Conservation (phyloP, 1,139 yeast species). For the Lodderomyces pseudojiufengensis region DNA sequence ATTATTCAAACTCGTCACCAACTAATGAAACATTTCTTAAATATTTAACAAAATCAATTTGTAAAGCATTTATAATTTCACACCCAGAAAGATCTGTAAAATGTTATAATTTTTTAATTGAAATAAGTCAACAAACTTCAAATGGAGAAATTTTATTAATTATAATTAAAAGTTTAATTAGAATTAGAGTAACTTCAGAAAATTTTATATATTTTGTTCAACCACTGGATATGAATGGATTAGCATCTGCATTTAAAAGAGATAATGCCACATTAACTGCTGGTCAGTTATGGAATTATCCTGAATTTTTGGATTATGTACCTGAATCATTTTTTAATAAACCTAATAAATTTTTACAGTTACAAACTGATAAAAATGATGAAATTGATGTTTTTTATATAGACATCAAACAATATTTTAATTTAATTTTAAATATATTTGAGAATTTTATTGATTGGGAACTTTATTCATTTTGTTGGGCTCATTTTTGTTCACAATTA, state of each 20-base stretch:
- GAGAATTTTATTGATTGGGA: constrained; percentile 68
- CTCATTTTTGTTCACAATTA: constrained; percentile 71
- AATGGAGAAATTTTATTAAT: constrained; percentile 40
- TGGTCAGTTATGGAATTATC: constrained; percentile 51
- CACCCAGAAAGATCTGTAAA: constrained; percentile 27
- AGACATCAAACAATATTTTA: constrained; percentile 53
- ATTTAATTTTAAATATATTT: constrained; percentile 47
- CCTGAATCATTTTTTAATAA: constrained; percentile 39
- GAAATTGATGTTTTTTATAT: constrained; percentile 21
- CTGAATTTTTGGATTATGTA: constrained; percentile 51
- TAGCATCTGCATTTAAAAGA: constrained; percentile 57
- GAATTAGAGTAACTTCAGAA: constrained; percentile 52
- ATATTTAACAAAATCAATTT: constrained; percentile 30
- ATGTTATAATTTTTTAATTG: constrained; percentile 25
- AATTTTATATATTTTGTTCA: constrained; percentile 47
- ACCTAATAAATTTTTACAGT: constrained; percentile 22
- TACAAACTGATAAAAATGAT: constrained; percentile 3
- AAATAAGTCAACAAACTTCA: constrained; percentile 20
- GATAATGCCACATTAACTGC: constrained; percentile 23
- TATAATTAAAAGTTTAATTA: constrained; percentile 49
- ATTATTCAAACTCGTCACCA: constrained; percentile 1
- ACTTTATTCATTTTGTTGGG: constrained; percentile 60
- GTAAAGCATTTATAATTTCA: constrained; percentile 29
- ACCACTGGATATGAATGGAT: constrained; percentile 64
- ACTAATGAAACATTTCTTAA: constrained; percentile 15